These are phyloP conservation scores for Mucor piriformis DNA, from an alignment of 371 early-diverging fungal species.

Conservation along the genomic window DNA sequence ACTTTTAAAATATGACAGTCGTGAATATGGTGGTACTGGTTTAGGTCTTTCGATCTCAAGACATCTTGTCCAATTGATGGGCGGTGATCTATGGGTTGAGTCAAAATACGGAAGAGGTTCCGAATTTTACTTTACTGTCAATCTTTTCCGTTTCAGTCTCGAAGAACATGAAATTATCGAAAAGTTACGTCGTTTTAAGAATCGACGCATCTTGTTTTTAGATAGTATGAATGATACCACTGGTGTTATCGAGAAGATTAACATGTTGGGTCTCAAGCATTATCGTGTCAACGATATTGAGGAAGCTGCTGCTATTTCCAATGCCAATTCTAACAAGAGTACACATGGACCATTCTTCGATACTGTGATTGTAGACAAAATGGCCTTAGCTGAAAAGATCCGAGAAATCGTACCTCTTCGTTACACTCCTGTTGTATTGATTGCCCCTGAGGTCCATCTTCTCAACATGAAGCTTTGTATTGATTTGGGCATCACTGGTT, in stretches of 20 bases:
- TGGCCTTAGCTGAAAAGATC: constrained; percentile 58
- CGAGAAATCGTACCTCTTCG: constrained; percentile 55
- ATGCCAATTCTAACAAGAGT: constrained; percentile 30
- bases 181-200: constrained; percentile 49
- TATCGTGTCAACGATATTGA: constrained; percentile 47
- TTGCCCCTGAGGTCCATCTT: constrained; percentile 47
- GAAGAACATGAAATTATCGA: constrained; percentile 28
- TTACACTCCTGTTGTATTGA: constrained; percentile 66
- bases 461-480: constrained; percentile 66
- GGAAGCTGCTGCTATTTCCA: constrained; percentile 42
- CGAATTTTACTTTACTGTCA: constrained; percentile 72
- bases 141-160: constrained; percentile 32
- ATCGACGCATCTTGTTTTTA: constrained; percentile 53
- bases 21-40: constrained; percentile 86
- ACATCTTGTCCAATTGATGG: constrained; percentile 76
- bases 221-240: constrained; percentile 48
- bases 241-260: constrained; percentile 37
- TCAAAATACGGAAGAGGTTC: constrained; percentile 72
- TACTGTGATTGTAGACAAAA: constrained; percentile 61
- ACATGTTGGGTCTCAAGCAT: constrained; percentile 44
- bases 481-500: constrained; percentile 67
- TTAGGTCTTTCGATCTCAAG: constrained; percentile 83
- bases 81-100: constrained; percentile 79
- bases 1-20: constrained; percentile 24
- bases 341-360: constrained; percentile 51